A percentile compares a stretch with the other conserved stretches of the same genome.
Conservation (phyloP, 768 basidiomycete species). For the Phanerochaete sordida region DNA sequence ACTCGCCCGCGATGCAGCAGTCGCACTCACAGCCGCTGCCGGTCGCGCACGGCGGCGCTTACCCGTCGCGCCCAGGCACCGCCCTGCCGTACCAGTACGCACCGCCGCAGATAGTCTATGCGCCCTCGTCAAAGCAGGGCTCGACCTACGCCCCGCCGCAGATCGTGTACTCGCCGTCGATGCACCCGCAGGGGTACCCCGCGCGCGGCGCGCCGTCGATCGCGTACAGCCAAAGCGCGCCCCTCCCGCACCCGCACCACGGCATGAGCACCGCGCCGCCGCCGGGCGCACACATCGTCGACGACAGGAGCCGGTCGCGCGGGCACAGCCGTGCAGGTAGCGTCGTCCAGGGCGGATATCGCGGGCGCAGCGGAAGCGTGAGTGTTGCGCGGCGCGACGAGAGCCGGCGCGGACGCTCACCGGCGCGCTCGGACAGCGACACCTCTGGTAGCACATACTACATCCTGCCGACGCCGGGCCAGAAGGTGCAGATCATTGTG, state of each 20-base stretch:
- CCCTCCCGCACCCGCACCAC: slow-evolving; percentile 38
- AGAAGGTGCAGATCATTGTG: slow-evolving; percentile 73
- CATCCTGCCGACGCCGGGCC: slow-evolving; percentile 65
- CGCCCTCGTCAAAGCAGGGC: slow-evolving; percentile 41
- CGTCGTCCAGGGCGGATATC: neutral
- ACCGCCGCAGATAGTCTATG: slow-evolving; percentile 59
- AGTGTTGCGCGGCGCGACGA: slow-evolving; percentile 6
- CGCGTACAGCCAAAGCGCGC: slow-evolving; percentile 68
- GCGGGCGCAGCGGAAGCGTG: neutral
- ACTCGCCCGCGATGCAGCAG: slow-evolving; percentile 26
- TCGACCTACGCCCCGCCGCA: slow-evolving; percentile 59
- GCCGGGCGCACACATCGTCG: slow-evolving; percentile 3
- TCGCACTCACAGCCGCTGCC: slow-evolving; percentile 39
- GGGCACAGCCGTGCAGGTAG: slow-evolving; percentile 13
- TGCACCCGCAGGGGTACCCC: slow-evolving; percentile 13
- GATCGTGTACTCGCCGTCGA: slow-evolving; percentile 47
- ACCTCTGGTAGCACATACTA: slow-evolving; percentile 74
- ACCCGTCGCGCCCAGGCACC: slow-evolving; percentile 29
- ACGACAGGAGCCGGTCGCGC: neutral
- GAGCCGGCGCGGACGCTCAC: slow-evolving; percentile 28
- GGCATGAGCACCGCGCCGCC: slow-evolving; percentile 36
- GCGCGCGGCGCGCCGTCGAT: slow-evolving; percentile 28
- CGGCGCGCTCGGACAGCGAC: slow-evolving; percentile 38
- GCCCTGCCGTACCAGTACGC: slow-evolving; percentile 32
- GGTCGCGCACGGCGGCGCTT: slow-evolving; percentile 22